Evolutionary conservation across 768 basidiomycete genomes (phyloP), one percentile per base, ranked within the genome.

Genomic region (Trametes punicea): DNA sequence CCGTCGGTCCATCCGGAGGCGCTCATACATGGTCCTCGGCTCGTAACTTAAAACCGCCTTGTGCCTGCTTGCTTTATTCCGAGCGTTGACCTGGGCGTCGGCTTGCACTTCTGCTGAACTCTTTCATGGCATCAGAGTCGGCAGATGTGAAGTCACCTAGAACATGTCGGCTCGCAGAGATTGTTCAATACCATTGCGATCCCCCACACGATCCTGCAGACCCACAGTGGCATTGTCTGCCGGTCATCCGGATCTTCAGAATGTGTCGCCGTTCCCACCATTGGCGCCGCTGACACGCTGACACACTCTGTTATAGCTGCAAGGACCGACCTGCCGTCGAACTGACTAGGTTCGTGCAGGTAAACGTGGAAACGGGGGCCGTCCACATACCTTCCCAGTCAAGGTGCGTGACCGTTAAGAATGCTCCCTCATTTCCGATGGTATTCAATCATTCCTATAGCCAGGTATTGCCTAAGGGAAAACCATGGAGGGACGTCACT

Each of bases 231-330:
- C 78, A 81, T 33, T 93, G 90, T 67, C 83, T 81, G 66, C 91
- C 90, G 6, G 71, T 93, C 41, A 81, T 86, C 26, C 82, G 92
- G 15, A 75, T 93, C 25, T 88, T 94, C 64, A 75, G 77, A 68
- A 73, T 89, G 90, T 88, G 64, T 70, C 83, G 65, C 61, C 8
- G 9, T 57, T 23, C 34, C 26, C 47, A 50, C 42, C 23, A 4
- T 30, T 36, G 11, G 27, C 2, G 1, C 11, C 13, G 27, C 5
- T 36, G 34, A 13, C n/a, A 47, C 26, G 31, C 29, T 51, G 46
- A 34, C 53, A 53, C 45, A 45, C 45, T 25, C 26, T 36, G 31
- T 60, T 42, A 54, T 61, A 93, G 91, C 60, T 93, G 91, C 67
- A 75, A 78, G 45, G 77, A 78, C 20, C 70, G 72, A 47, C 82